Evolutionary conservation across 2,329 filamentous ascomycete species (phyloP), one percentile per base, ranked within the genome.

Genomic region (Dothiorella sarmentorum): DNA sequence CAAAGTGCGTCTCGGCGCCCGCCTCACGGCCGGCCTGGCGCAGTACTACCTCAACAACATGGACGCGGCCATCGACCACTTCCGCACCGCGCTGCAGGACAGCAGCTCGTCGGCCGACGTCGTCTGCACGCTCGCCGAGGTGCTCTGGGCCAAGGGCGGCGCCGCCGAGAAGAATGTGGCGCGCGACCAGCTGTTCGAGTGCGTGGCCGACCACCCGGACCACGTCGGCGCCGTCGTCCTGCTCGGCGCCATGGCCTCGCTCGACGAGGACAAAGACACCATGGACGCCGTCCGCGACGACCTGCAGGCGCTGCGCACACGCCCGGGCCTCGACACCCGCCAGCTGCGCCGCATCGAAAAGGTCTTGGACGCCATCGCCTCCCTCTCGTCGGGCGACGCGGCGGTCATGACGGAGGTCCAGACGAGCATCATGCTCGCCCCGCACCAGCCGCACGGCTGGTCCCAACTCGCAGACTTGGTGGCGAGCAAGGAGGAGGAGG

Each of bases 121-220:
- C 1, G 86, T 91, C 0, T 97, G 92, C 67, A 80, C 97, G 11
- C 80, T 97, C 11, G 89, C 92, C 0, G 91, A 97, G 73, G 89
- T 97, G 0, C 81, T 97, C 0, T 99, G 94, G 93, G 92, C 92
- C 0, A 91, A 90, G 63, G 91, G 90, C 7, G 85, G 86, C 0
- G 84, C 87, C 6, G 81, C 86, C 0, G 89, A 92, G 58, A 85
- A 87, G 45, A 84, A 87, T 51, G 85, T 89, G 61, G 92, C 93
- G 15, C 83, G 91, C 3, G 85, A 89, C 55, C 84, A 90, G 63
- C 80, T 99, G 0, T 93, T 96, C 67, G 86, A 86, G 13, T 86
- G 89, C 33, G 86, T 96, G 11, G 90, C 92, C 65, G 81, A 79
- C 52, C 77, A 88, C 51, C 84, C 90, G 0, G 83, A 86, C 1